Base-by-base conservation (phyloP, 225 moss, liverwort and hornwort species). In the Pleurozium schreberi region DNA sequence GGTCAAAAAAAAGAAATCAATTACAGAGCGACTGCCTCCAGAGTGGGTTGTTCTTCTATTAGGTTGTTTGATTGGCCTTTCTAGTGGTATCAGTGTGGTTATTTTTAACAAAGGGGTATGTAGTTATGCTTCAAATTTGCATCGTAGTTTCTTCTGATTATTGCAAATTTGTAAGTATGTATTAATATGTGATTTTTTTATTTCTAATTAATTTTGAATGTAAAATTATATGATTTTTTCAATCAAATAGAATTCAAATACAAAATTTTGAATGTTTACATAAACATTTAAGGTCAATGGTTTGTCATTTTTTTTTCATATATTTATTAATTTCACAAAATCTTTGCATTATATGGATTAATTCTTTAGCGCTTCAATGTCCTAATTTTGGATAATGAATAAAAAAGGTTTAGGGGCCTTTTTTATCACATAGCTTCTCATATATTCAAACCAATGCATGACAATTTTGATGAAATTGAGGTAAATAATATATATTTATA, bases 1-100 rank as follows among this genome's bases (percentile, higher is more conserved):
- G 5, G 28, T 76, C 49, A 82, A 47, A 45, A 93, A 94, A 76
- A 91, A 91, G 43, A 94, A 90, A 20, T 96, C 97, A 6, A 64
- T 99, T 87, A 93, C 94, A 65, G 96, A 96, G 42, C 90, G 92
- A 83, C 87, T 97, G 83, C 97, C 99, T 83, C 99, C 96, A 38
- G 99, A 99, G 82, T 99, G 97, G 99, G 96, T 94, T 88, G 95
- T 96, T 89, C 94, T 99, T 52, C 94, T 99, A 52, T 88, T 99
- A 59, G 99, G 97, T 64, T 99, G 99, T 91, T 87, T 96, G 23
- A 89, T 99, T 34, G 99, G 99, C 82, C 90, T 97, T 45, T 95
- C 97, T 8, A 99, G 93, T 88, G 99, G 99, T 75, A 93, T 97
- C 34, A 96, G 96, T 92, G 97, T 99, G 52, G 99, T 97, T 69